Evolutionary conservation across 495 filamentous ascomycete species (phyloP).

Genomic region (Tuber aestivum): DNA sequence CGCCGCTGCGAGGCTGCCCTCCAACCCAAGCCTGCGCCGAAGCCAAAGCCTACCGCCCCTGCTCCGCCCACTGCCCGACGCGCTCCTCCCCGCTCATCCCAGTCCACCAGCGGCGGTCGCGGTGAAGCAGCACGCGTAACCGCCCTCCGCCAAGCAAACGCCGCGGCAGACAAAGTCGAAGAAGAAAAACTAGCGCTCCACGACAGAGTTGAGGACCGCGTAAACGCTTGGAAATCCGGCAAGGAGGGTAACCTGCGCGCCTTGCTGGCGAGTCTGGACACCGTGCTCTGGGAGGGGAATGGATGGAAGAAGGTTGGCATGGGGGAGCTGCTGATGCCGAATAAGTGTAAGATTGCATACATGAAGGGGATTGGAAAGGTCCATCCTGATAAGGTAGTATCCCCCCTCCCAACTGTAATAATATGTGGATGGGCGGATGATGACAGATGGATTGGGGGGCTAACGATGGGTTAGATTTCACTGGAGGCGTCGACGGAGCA

Average conservation of each 20-base stretch:
- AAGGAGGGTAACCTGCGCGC: constrained; percentile 91
- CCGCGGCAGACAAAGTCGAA: constrained; percentile 73
- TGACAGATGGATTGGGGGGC: neutral
- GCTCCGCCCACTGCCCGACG: constrained; percentile 44
- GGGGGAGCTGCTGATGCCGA: constrained; percentile 80
- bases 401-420: neutral
- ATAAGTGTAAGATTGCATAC: constrained; percentile 91
- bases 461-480: constrained; percentile 57
- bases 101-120: constrained; percentile 46
- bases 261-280: constrained; percentile 78
- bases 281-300: constrained; percentile 80
- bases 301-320: constrained; percentile 97
- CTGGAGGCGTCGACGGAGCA: constrained; percentile 89
- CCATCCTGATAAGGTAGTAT: constrained; percentile 92
- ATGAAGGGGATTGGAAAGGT: constrained; percentile 99
- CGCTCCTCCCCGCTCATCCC: constrained; percentile 34
- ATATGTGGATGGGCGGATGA: neutral
- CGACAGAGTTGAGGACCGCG: constrained; percentile 71
- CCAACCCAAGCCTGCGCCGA: constrained; percentile 52
- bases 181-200: constrained; percentile 86
- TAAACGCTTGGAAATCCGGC: constrained; percentile 73
- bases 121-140: constrained; percentile 39
- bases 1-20: constrained; percentile 83
- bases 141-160: constrained; percentile 71
- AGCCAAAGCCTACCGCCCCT: constrained; percentile 48